Conservation (phyloP, 2,329 filamentous ascomycete genomes). For the Colletotrichum destructivum region DNA sequence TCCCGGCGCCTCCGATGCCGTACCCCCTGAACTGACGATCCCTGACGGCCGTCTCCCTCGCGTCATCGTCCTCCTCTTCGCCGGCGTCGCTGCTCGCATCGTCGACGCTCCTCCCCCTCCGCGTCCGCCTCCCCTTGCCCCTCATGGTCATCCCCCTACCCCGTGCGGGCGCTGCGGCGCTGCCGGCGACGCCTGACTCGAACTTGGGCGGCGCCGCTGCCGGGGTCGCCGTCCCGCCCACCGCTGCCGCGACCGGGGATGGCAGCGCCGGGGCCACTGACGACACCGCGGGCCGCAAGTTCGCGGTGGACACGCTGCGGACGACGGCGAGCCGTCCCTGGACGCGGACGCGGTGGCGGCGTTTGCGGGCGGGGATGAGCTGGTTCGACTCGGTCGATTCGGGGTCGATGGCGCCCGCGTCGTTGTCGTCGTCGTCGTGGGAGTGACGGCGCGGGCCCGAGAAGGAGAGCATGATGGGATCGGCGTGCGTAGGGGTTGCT, state of each 20-base stretch:
- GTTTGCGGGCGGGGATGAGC: slow-evolving; percentile 49
- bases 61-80: slow-evolving; percentile 48
- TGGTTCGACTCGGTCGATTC: slow-evolving; percentile 52
- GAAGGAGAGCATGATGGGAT: slow-evolving; percentile 15
- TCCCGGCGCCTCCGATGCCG: slow-evolving; percentile 57
- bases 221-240: slow-evolving; percentile 21
- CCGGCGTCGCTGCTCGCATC: slow-evolving; percentile 38
- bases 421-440: slow-evolving; percentile 9
- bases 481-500: not conserved
- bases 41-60: slow-evolving; percentile 47
- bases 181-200: slow-evolving; percentile 44
- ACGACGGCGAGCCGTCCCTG: slow-evolving; percentile 56
- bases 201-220: slow-evolving; percentile 32
- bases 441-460: slow-evolving; percentile 34
- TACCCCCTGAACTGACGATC: slow-evolving; percentile 55
- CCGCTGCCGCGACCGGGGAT: slow-evolving; percentile 12
- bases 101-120: slow-evolving; percentile 44
- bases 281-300: slow-evolving; percentile 42
- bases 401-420: slow-evolving; percentile 47
- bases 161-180: slow-evolving; percentile 12
- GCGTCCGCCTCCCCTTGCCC: slow-evolving; percentile 27
- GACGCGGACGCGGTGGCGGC: slow-evolving; percentile 53
- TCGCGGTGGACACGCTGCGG: slow-evolving; percentile 53
- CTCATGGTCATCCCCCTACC: not conserved
- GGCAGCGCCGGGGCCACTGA: slow-evolving; percentile 28